Conservation (phyloP, 768 basidiomycete genomes). For the Lactarius psammicola region DNA sequence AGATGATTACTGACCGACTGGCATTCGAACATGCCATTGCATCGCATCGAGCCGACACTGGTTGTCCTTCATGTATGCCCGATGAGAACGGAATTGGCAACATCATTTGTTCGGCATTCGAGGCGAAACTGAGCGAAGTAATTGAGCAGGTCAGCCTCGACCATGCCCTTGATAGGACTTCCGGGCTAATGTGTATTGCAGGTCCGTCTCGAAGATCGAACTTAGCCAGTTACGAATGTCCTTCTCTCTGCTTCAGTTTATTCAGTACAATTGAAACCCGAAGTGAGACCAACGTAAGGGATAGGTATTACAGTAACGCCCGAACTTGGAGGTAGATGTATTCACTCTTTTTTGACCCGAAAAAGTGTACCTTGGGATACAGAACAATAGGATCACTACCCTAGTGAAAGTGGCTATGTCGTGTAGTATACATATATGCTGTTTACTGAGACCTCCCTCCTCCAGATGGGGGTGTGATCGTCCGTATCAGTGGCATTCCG, state of each 20-base stretch:
- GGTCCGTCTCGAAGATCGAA: neutral
- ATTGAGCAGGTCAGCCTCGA: conserved; percentile 3
- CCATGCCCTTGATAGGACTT: neutral
- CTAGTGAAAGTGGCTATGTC: neutral
- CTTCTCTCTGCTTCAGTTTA: neutral
- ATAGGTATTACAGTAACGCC: neutral
- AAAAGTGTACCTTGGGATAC: neutral
- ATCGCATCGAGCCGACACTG: neutral
- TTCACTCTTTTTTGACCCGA: neutral
- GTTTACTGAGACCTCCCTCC: no score
- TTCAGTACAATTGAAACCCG: neutral
- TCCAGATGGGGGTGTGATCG: no score
- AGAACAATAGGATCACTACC: no score
- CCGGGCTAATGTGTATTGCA: neutral
- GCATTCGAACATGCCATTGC: conserved; percentile 8
- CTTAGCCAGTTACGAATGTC: neutral
- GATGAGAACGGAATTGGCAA: neutral
- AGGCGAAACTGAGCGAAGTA: neutral
- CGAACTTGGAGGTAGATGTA: neutral
- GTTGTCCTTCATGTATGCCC: neutral
- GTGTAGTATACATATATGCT: neutral
- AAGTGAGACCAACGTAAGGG: neutral
- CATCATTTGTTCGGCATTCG: neutral
- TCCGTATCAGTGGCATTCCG: no score
- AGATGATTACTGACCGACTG: neutral